Evolutionary conservation across 345 rosid genomes (phyloP).

Genomic region (Bretschneidera sinensis): DNA sequence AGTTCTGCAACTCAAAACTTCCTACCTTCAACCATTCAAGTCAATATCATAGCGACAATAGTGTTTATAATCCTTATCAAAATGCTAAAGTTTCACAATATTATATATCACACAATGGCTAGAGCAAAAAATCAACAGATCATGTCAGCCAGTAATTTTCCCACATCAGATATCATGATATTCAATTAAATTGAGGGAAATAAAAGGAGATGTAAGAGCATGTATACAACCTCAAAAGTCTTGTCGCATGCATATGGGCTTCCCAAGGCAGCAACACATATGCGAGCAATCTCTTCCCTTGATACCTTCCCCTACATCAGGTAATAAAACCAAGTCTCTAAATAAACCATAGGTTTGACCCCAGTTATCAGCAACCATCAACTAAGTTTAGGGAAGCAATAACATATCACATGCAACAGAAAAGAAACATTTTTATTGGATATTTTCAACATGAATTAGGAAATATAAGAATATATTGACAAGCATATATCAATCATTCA

Average conservation of each 20-base stretch:
- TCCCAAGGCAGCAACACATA: conserved; percentile 78
- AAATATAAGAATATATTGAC: conserved; percentile 1
- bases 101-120: too few relatives aligned
- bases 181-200: neutral
- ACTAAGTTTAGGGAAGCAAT: neutral
- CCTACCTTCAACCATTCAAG: neutral
- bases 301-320: conserved; percentile 75
- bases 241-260: conserved; percentile 76
- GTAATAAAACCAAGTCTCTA: neutral
- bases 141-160: too few relatives aligned
- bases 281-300: conserved; percentile 87
- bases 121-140: too few relatives aligned
- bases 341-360: neutral
- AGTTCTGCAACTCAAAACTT: too few relatives aligned
- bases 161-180: neutral
- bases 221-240: conserved; percentile 70
- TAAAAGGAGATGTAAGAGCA: neutral
- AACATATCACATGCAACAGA: neutral
- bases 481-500: neutral
- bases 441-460: neutral
- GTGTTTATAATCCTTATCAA: neutral
- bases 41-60: too few relatives aligned
- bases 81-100: too few relatives aligned
- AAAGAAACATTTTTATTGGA: neutral
- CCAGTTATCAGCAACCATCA: neutral